Conservation (phyloP, 2,329 filamentous ascomycete species). For the Penicillium sp. region DNA sequence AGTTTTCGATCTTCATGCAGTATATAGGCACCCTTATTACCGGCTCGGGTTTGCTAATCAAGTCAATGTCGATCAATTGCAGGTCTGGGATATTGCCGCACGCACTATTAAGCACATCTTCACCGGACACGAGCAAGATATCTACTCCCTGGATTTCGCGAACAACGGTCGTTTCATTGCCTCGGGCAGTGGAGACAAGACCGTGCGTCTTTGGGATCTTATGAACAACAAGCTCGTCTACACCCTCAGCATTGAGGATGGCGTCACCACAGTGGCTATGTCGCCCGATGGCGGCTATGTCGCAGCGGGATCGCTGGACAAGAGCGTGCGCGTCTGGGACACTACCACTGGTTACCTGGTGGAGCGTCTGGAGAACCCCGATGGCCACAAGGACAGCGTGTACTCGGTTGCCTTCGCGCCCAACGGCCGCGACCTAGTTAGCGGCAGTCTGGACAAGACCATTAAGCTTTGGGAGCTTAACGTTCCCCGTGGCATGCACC, state of each 20-base stretch:
- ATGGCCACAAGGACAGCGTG: conserved; percentile 95
- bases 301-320: conserved; percentile 91
- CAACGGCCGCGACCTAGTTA: conserved; percentile 89
- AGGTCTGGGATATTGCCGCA: conserved; percentile 93
- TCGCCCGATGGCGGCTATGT: conserved; percentile 94
- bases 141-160: conserved; percentile 94
- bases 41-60: conserved; percentile 4
- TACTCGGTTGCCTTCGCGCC: conserved; percentile 97
- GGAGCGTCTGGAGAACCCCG: conserved; percentile 87
- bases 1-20: conserved; percentile 38
- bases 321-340: conserved; percentile 98
- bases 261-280: conserved; percentile 95
- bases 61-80: conserved; percentile 11
- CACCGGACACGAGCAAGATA: conserved; percentile 96
- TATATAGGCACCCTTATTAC: too few species aligned
- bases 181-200: conserved; percentile 91
- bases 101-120: conserved; percentile 90
- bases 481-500: conserved; percentile 68
- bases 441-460: conserved; percentile 93
- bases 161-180: conserved; percentile 92
- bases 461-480: conserved; percentile 99
- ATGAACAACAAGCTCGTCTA: conserved; percentile 80
- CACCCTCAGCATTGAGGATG: conserved; percentile 90
- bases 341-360: conserved; percentile 82
- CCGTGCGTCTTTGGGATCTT: conserved; percentile 95